Conservation (phyloP, 805 yeast genomes). For the Torulaspora maleeae region DNA sequence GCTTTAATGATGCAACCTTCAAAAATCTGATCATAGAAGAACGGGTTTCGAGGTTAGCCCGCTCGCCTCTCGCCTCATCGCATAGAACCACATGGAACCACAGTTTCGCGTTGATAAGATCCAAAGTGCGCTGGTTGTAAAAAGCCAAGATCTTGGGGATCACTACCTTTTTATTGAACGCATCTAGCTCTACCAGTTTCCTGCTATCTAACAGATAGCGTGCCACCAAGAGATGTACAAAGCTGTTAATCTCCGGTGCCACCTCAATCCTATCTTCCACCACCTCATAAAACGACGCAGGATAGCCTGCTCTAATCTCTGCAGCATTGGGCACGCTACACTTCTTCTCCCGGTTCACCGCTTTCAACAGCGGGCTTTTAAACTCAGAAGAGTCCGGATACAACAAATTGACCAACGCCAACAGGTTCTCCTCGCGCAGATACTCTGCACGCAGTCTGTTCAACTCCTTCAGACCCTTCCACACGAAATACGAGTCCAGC, state of each 20-base stretch:
- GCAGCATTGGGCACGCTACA: slow-evolving; percentile 37
- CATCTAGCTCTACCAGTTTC: slow-evolving; percentile 45
- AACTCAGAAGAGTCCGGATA: slow-evolving; percentile 50
- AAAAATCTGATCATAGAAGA: slow-evolving; percentile 66
- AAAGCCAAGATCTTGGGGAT: slow-evolving; percentile 46
- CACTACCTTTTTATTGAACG: slow-evolving; percentile 51
- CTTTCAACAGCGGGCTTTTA: slow-evolving; percentile 41
- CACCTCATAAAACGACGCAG: slow-evolving; percentile 33
- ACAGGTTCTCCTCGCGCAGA: slow-evolving; percentile 51
- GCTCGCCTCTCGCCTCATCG: slow-evolving; percentile 50
- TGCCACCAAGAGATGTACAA: slow-evolving; percentile 72
- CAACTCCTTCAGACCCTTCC: slow-evolving; percentile 80
- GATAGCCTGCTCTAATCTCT: slow-evolving; percentile 30
- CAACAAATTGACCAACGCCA: slow-evolving; percentile 47
- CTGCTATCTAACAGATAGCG: slow-evolving; percentile 65
- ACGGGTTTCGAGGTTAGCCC: slow-evolving; percentile 42
- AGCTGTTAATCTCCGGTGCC: slow-evolving; percentile 76
- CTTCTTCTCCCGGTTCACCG: slow-evolving; percentile 37
- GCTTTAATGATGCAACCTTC: slow-evolving; percentile 86
- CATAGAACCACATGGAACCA: slow-evolving; percentile 89
- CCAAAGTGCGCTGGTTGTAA: slow-evolving; percentile 78
- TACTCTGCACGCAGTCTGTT: slow-evolving; percentile 62
- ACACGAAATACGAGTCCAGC: slow-evolving; percentile 81
- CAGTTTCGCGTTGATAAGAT: slow-evolving; percentile 78
- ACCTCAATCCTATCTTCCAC: slow-evolving; percentile 37